phyloP scores from a whole-genome alignment of 2,329 filamentous ascomycete species.

The Fusarium sp. region DNA sequence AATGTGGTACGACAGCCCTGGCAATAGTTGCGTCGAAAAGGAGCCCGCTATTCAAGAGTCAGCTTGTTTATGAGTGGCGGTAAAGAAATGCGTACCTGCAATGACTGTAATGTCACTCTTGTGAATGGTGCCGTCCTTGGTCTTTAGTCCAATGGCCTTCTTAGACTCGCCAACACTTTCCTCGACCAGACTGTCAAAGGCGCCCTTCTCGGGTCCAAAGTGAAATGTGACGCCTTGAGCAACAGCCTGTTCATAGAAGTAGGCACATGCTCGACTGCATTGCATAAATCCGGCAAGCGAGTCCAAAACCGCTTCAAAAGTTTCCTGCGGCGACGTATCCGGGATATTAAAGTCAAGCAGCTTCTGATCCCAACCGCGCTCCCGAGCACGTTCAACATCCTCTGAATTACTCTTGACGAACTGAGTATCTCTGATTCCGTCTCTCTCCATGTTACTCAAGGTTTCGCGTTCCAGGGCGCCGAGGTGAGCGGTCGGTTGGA shows the following conservation, averaged over 20 bases:
- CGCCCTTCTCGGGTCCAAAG: neutral
- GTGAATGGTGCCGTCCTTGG: neutral
- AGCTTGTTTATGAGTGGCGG: neutral
- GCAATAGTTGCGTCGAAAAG: neutral
- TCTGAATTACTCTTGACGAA: neutral
- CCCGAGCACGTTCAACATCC: neutral
- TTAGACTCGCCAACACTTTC: neutral
- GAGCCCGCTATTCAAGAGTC: neutral
- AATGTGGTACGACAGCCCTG: constrained; percentile 2
- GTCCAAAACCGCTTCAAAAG: neutral
- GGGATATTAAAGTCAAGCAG: neutral
- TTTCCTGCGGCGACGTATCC: neutral
- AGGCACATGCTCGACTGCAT: neutral
- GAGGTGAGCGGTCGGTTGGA: neutral
- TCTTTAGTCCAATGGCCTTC: neutral
- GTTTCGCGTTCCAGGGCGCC: neutral
- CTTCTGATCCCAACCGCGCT: neutral
- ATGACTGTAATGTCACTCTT: neutral
- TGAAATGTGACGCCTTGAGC: neutral
- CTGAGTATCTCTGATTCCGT: neutral
- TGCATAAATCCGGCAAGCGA: neutral
- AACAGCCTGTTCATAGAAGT: neutral
- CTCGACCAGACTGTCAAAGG: neutral
- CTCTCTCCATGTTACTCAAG: neutral
- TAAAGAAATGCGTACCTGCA: neutral